Base-by-base conservation (phyloP, 2,329 filamentous ascomycete species). In the Curvularia eragrostidis region DNA sequence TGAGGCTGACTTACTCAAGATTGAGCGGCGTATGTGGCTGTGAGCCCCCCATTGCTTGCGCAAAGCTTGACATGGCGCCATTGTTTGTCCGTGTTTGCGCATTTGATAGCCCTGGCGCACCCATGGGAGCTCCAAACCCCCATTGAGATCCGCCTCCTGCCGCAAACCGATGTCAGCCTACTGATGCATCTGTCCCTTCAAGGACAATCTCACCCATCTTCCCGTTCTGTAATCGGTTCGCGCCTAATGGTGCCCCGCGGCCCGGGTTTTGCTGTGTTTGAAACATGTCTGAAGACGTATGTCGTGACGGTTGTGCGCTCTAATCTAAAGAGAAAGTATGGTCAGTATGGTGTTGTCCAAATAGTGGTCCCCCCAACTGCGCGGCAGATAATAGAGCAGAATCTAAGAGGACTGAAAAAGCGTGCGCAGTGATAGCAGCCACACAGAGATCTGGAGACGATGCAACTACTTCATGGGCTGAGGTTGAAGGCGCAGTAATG, bases 81-180 rank as follows among this genome's bases (percentile, higher is more conserved):
- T 73, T 80, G 68, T 83, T 80, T 64, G 77, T 78, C 71, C 83
- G 79, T 70, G 83, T 75, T 71, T 83, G 83, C 60, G 77, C 78
- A 59, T 74, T 79, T 56, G 82, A 79, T 58, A 85, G 74, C 52
- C 81, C 81, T 59, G 82, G 81, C 52, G 82, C 79, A 62, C 81
- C 82, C 70, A 83, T 80, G 42, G 83, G 82, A 53, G 82, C 75
- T 48, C 82, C 83, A 70, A 86, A 86, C 48, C 82, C 84, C 84
- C 84, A 87, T 71, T 83, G 83, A 60, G 83, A 80, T 67, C 81
- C 82, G 66, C 79, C 82, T 51, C 84, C 84, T 82, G 72, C 47
- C 68, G 49, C 39, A 58, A 23, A 43, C 24, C 55, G 34, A 23
- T 13, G 57, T 75, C 56, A 75, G 72, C 58, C 48, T 62, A 42